Evolutionary conservation across 2,329 filamentous ascomycete species (phyloP).

Genomic region (Akanthomyces dipterigenus): DNA sequence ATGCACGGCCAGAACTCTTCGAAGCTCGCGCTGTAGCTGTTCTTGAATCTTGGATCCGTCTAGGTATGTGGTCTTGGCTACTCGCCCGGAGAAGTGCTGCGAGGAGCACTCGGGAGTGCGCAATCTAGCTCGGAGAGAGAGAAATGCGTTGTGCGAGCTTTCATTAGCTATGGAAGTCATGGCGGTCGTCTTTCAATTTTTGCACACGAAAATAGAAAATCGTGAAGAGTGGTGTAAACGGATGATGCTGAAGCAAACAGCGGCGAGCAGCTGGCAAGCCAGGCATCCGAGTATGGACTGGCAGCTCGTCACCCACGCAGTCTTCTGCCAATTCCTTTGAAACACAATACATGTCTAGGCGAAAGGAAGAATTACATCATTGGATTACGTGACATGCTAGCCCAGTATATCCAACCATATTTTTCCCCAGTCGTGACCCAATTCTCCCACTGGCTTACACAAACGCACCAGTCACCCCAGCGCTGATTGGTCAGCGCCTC

Average conservation of each 20-base stretch:
- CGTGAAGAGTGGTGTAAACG: neutral
- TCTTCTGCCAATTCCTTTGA: too few relatives aligned
- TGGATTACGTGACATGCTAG: neutral
- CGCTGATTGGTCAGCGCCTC: slow-evolving; percentile 14
- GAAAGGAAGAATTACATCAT: too few relatives aligned
- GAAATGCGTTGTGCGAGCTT: neutral
- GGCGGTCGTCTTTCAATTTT: neutral
- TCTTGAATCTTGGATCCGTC: neutral
- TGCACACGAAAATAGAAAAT: neutral
- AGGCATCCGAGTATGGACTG: neutral
- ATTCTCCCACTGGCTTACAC: neutral
- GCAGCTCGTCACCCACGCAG: neutral
- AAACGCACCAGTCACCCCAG: neutral
- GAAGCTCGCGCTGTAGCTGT: neutral
- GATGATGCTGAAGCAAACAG: neutral
- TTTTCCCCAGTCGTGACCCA: neutral
- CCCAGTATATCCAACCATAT: neutral
- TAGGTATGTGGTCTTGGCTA: neutral
- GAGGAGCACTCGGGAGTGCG: slow-evolving; percentile 6
- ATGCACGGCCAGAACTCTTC: neutral
- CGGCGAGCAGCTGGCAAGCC: neutral
- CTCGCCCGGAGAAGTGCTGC: neutral
- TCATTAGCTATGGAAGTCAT: neutral
- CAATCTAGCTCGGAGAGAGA: slow-evolving; percentile 3
- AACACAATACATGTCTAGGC: too few relatives aligned